These are phyloP conservation scores for Trametes coccinea DNA, from an alignment of 768 basidiomycete species.

Conservation along the genomic window DNA sequence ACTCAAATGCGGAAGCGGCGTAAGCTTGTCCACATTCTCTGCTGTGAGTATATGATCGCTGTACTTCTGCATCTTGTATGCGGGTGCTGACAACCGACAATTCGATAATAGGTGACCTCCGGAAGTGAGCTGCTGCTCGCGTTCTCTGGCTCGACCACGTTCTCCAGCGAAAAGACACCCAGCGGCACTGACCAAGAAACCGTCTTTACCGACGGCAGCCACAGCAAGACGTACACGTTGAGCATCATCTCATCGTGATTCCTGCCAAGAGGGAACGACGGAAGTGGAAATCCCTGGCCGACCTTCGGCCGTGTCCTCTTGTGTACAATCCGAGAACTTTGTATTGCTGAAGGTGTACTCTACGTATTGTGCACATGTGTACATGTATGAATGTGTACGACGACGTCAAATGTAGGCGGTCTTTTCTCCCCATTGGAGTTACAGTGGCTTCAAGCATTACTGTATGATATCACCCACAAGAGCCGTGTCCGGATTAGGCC, in stretches of 20 bases:
- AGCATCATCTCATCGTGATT: slow-evolving; percentile 28
- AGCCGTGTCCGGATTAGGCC: too few relatives aligned
- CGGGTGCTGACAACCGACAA: background rate
- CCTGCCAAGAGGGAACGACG: background rate
- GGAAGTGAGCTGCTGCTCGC: slow-evolving; percentile 50
- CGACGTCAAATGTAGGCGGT: too few relatives aligned
- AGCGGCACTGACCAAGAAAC: slow-evolving; percentile 46
- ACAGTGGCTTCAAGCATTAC: too few relatives aligned
- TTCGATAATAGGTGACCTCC: slow-evolving; percentile 42
- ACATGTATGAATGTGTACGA: too few relatives aligned
- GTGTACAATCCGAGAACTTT: too few relatives aligned
- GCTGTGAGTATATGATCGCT: slow-evolving; percentile 42
- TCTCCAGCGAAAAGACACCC: slow-evolving; percentile 51
- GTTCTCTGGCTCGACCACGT: slow-evolving; percentile 49
- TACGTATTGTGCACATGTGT: too few relatives aligned
- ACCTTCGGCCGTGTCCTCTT: too few relatives aligned
- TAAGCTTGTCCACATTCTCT: slow-evolving; percentile 47
- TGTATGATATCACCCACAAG: too few relatives aligned
- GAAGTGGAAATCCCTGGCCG: too few relatives aligned
- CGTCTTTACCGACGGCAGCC: slow-evolving; percentile 34
- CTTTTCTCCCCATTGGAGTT: too few relatives aligned
- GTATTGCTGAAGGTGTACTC: too few relatives aligned
- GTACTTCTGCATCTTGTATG: too few relatives aligned
- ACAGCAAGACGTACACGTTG: slow-evolving; percentile 30
- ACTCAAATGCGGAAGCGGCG: slow-evolving; percentile 54